Evolutionary conservation across 2,329 filamentous ascomycete genomes (phyloP), one percentile per base, ranked within the genome.

Genomic region (Rutstroemia sydowiana): DNA sequence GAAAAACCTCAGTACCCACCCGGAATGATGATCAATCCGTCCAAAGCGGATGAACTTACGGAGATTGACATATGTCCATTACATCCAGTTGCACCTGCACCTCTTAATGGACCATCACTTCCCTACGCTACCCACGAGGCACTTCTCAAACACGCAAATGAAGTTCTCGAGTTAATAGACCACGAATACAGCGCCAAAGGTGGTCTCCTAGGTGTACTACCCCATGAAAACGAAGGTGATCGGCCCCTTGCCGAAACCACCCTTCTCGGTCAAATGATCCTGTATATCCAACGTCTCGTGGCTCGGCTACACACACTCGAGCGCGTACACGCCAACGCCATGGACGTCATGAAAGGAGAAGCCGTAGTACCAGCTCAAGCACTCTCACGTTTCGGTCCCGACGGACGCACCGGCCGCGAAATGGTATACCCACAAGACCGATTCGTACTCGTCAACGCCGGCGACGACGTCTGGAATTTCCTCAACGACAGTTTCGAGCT

Each of bases 111-210:
- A 2, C 57, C 54, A 16, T 47, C 52, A 14, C 50, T 62, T 16
- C 63, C 63, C 8, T 65, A 64, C 40, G 60, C 59, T 1, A 62
- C 56, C 1, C 58, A 63, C 42, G 51, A 62, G 55, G 48, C 70
- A 30, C 70, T 82, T 14, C 66, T 79, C 26, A 70, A 72, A 68
- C 79, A 82, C 61, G 78, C 79, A 54, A 82, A 82, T 60, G 71
- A 75, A 53, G 76, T 78, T 46, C 73, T 83, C 5, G 78, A 82
- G 66, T 69, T 76, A 2, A 71, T 83, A 6, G 79, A 83, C 57
- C 77, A 82, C 60, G 78, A 82, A 62, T 78, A 75, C 59, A 71
- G 72, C 40, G 69, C 72, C 23, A 75, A 76, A 32, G 79, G 79
- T 14, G 79, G 79, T 2, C 66, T 83, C 16, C 68, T 82, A 39